Percentiles rank a stretch among this genome's conserved stretches.
These are phyloP conservation scores for Trichoderma atroviride DNA, from an alignment of 2,329 filamentous ascomycete species.

Conservation along the genomic window DNA sequence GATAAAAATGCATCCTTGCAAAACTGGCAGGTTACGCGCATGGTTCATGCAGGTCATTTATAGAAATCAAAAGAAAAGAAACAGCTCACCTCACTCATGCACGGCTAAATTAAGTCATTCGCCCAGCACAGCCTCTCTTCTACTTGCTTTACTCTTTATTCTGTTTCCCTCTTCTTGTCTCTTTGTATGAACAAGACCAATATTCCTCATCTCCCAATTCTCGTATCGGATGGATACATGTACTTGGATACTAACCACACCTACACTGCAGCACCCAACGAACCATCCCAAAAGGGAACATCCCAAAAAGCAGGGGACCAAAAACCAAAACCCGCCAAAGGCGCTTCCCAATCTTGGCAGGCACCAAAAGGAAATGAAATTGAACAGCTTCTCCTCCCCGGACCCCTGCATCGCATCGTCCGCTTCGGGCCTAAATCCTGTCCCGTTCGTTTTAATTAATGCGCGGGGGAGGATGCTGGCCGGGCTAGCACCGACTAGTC, in stretches of 20 bases:
- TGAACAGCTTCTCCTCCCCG: neutral
- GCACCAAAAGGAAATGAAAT: conserved; percentile 22
- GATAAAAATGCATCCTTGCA: neutral
- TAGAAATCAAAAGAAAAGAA: neutral
- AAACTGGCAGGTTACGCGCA: neutral
- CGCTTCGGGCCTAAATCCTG: conserved; percentile 19
- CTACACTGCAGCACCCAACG: neutral
- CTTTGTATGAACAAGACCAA: neutral
- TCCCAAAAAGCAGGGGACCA: neutral
- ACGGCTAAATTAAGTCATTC: neutral
- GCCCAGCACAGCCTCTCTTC: neutral
- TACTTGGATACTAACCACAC: too few species aligned
- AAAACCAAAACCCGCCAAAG: neutral
- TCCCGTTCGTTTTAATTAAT: neutral
- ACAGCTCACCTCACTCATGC: neutral
- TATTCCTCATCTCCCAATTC: neutral
- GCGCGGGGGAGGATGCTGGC: conserved; percentile 3
- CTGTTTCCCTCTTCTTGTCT: neutral
- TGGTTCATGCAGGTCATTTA: neutral
- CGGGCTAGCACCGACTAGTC: neutral
- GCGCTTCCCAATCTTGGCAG: conserved; percentile 18
- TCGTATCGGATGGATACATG: neutral
- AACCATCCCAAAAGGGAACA: neutral
- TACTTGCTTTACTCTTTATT: neutral
- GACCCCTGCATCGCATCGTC: conserved; percentile 18